These are phyloP conservation scores for Salix caprea DNA, from an alignment of 345 rosid genomes.

Conservation along the genomic window DNA sequence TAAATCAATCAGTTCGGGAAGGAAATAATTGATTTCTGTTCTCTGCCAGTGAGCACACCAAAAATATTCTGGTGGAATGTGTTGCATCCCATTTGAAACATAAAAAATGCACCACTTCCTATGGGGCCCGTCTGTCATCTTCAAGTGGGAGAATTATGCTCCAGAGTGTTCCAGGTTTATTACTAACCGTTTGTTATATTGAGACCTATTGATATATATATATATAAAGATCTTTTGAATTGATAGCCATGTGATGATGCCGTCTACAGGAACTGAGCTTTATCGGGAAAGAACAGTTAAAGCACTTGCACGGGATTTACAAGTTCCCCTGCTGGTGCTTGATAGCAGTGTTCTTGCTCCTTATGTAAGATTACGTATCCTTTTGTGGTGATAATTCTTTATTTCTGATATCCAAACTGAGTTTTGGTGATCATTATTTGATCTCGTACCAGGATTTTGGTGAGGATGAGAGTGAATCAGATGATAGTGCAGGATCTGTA, in stretches of 20 bases:
- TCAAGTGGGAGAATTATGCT: no score
- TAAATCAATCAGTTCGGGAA: conserved; percentile 2
- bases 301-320: conserved; percentile 83
- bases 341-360: conserved; percentile 92
- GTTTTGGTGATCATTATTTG: conserved; percentile 10
- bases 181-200: no score
- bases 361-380: conserved; percentile 61
- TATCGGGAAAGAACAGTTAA: conserved; percentile 84
- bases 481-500: conserved; percentile 55
- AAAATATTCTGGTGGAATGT: no score
- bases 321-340: conserved; percentile 81
- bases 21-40: neutral
- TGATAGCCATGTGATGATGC: no score
- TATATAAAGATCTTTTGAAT: no score
- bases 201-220: no score
- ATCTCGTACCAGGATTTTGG: conserved; percentile 59
- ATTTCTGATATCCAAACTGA: neutral
- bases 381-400: neutral
- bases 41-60: no score
- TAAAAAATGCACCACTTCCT: no score
- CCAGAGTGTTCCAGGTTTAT: no score
- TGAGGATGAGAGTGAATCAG: conserved; percentile 75
- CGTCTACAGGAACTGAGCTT: conserved; percentile 94
- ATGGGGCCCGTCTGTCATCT: no score
- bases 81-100: no score